Evolutionary conservation across 805 yeast species (phyloP), one percentile per base, ranked within the genome.

Genomic region (Tetrapisispora taiwanensis): DNA sequence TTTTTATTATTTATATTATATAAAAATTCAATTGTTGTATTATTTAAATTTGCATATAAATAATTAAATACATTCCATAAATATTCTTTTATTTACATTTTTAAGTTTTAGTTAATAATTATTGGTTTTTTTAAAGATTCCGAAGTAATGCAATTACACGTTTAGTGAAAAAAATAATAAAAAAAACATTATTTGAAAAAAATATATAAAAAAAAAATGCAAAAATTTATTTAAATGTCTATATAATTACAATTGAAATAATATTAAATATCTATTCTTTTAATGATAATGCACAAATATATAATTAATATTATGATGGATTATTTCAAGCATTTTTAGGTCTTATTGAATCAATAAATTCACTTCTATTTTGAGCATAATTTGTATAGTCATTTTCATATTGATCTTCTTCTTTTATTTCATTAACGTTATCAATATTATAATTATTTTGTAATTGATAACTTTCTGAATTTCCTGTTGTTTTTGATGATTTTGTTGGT

Each of bases 331-430:
- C 18, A 48, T 52, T 55, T 41, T 65, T 62, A 37, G 72, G 73
- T 54, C 69, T 67, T 42, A 70, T 50, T 46, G 69, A 60, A 43
- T 69, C 59, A 39, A 67, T 60, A 52, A 61, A 73, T 22, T 66
- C 67, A 50, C 67, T 62, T 49, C 68, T 72, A 48, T 65, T 73
- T 42, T 62, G 63, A 7, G 65, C 55, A 48, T 73, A 72, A 48
- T 71, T 72, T 1, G 76, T 69, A 42, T 69, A 70, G 40, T 70
- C 73, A 46, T 70, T 69, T 50, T 67, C 72, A 45, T 69, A 69
- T 46, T 67, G 71, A 48, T 68, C 73, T 45, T 68, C 73, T 44
- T 68, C 71, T n/a, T 60, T 59, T 14, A 68, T 67, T 41, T 65
- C 68, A 37, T 54, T 45, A 1, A 58, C 49, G 35, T 61, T 60